Base-by-base conservation (phyloP, 805 yeast genomes). In the Starmera pachycereana region DNA sequence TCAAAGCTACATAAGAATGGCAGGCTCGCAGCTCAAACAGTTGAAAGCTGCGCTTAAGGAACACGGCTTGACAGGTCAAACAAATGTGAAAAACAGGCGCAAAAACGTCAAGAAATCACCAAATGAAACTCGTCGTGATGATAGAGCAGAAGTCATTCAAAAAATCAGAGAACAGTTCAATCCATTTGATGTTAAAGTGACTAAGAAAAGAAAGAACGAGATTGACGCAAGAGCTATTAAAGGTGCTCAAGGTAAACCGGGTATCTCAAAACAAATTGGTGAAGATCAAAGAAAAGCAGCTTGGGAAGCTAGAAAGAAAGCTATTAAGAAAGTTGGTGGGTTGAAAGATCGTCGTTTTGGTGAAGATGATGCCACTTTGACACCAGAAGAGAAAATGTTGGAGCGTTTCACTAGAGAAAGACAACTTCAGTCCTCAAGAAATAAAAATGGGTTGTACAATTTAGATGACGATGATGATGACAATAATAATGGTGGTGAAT, bases 321-420 rank as follows among this genome's bases (percentile, higher is more conserved):
- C 68, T 38, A 76, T 78, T 52, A 83, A 85, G 49, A 83, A 74
- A 57, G 76, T 70, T 32, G 96, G 97, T 39, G 86, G 85, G 2
- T 54, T 92, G 12, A 59, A 77, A 3, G 98, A 92, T 66, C 72
- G 88, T 49, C 76, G 96, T 62, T 90, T 92, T 60, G 99, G 98
- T 57, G 98, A 92, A 56, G 73, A 74, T 47, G 81, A 86, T 59
- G 58, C 67, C 8, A 60, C 67, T 37, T 54, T 92, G 67, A 74
- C 81, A n/a, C 78, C 78, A 11, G 97, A 92, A 60, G 96, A 92
- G 50, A 86, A 83, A 60, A 88, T 88, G 96, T 73, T 92, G 62
- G 96, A 83, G 56, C 78, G 98, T 65, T 92, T 87, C 66, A 85
- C 96, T 4, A 76, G 81, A 41, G 97, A 90, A 65, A 72, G 84